These are phyloP conservation scores for Tuber brumale DNA, from an alignment of 495 filamentous ascomycete species.

Conservation along the genomic window DNA sequence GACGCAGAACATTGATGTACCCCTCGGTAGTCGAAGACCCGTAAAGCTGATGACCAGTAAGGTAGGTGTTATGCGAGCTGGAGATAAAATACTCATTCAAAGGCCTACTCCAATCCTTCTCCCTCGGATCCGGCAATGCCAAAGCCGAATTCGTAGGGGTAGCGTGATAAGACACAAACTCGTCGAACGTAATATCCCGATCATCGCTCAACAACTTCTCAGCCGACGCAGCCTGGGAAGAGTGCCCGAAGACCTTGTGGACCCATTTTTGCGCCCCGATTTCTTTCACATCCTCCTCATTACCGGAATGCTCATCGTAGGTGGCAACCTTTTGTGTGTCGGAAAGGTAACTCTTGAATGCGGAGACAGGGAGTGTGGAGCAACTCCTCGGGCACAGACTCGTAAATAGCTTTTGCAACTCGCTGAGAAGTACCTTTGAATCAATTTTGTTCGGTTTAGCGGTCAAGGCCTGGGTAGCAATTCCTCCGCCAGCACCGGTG, in stretches of 20 bases:
- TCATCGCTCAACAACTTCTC: conserved; percentile 14
- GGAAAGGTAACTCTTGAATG: conserved; percentile 22
- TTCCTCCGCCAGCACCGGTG: conserved; percentile 25
- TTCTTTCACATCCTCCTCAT: background rate
- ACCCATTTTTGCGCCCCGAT: conserved; percentile 7
- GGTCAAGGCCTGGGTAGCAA: conserved; percentile 20
- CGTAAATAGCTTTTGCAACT: conserved; percentile 24
- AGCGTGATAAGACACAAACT: conserved; percentile 30
- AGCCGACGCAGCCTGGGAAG: conserved; percentile 15
- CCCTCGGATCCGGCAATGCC: conserved; percentile 32
- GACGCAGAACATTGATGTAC: conserved; percentile 73
- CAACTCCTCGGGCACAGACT: conserved; percentile 1
- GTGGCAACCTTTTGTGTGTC: conserved; percentile 18
- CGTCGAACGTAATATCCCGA: conserved; percentile 23
- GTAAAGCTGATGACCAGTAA: conserved; percentile 86
- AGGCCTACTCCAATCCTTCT: conserved; percentile 56
- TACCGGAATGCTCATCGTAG: conserved; percentile 13
- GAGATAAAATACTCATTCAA: conserved; percentile 85
- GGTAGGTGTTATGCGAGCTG: conserved; percentile 91
- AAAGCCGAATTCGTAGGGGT: conserved; percentile 27
- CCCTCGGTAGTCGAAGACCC: conserved; percentile 72
- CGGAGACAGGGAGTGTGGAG: conserved; percentile 19
- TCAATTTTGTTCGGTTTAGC: conserved; percentile 22
- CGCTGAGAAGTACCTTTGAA: conserved; percentile 19
- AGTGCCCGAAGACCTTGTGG: conserved; percentile 16